Evolutionary conservation across 352 stramenopile genomes (phyloP), one percentile per base, ranked within the genome.

Genomic region (Phytophthora nicotianae): DNA sequence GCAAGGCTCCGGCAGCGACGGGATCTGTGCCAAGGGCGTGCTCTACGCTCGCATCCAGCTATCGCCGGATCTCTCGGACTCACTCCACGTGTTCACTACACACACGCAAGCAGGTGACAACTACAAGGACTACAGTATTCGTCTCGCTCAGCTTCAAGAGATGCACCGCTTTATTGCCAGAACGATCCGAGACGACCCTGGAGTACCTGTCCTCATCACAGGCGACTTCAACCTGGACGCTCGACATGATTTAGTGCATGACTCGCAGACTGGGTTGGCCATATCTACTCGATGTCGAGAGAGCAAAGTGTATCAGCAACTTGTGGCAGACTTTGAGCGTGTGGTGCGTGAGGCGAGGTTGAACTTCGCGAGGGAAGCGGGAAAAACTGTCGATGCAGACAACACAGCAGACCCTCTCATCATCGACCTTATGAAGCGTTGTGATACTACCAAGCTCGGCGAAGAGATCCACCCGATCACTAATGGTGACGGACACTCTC

Each of bases 221-320:
- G 86, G 86, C 33, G 83, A 95, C 56, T 91, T 94, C 43, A 94
- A 94, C 60, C 63, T 94, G 32, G 83, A 94, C 40, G 79, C 86
- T 21, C 68, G 83, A n/a, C 83, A 92, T 58, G 70, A 94, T 48
- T 67, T 94, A 19, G 55, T 70, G 1, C 84, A 91, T 46, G 65
- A 83, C 21, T 9, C 48, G 2, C 27, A 62, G 21, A 62, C 47
- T 7, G 75, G 54, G 13, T 10, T 29, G n/a, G 55, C 58, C 0
- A 61, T 53, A 20, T 83, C 69, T n/a, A 75, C 61, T 16, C 61
- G 61, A 4, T 92, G 83, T 48, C 46, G 13, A 1, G 80, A 94
- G 45, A 94, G 86, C 63, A 49, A 70, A 1, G 68, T 82, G 35
- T 94, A 94, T 58, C 62, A 77, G 40, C 68, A 88, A 32, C 62